A percentile compares a stretch with the other conserved stretches of the same genome.
phyloP scores from a whole-genome alignment of 352 stramenopile species.

The Phytophthora capsici region DNA sequence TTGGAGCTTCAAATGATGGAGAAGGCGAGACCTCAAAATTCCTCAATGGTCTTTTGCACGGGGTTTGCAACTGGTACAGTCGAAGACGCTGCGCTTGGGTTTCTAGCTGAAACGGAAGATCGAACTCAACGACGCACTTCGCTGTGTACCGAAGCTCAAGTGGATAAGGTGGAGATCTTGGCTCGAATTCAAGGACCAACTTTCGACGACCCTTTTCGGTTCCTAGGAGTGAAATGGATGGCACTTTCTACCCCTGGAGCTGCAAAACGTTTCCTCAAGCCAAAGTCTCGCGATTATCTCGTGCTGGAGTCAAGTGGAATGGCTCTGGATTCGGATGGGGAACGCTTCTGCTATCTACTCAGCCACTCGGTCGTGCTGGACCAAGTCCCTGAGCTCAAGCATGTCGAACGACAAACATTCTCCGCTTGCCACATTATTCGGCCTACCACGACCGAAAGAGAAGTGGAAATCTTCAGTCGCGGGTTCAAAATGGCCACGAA shows the following conservation, averaged over 20 bases:
- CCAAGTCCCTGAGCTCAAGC: slow-evolving; percentile 23
- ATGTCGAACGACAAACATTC: slow-evolving; percentile 36
- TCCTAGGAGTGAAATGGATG: slow-evolving; percentile 52
- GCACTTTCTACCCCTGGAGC: slow-evolving; percentile 26
- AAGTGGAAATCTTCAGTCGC: slow-evolving; percentile 46
- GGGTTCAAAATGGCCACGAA: slow-evolving; percentile 36
- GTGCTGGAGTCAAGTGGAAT: slow-evolving; percentile 45
- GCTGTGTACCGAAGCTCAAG: slow-evolving; percentile 24
- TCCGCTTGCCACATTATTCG: slow-evolving; percentile 47
- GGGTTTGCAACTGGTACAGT: slow-evolving; percentile 39
- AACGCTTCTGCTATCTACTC: slow-evolving; percentile 41
- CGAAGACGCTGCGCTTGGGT: slow-evolving; percentile 46
- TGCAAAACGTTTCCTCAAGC: slow-evolving; percentile 36
- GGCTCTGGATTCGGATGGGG: slow-evolving; percentile 32
- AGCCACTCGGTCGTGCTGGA: slow-evolving; percentile 40
- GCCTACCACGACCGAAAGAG: slow-evolving; percentile 15
- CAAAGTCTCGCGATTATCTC: slow-evolving; percentile 43
- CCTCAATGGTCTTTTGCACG: slow-evolving; percentile 34
- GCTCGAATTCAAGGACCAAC: slow-evolving; percentile 38
- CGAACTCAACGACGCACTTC: slow-evolving; percentile 33
- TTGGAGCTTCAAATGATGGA: slow-evolving; percentile 30
- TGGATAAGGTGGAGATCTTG: slow-evolving; percentile 35
- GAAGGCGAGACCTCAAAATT: slow-evolving; percentile 19
- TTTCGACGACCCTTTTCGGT: slow-evolving; percentile 48
- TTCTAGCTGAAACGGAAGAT: slow-evolving; percentile 38